Base-by-base conservation (phyloP, 768 basidiomycete genomes). In the Termitomyces sp. region DNA sequence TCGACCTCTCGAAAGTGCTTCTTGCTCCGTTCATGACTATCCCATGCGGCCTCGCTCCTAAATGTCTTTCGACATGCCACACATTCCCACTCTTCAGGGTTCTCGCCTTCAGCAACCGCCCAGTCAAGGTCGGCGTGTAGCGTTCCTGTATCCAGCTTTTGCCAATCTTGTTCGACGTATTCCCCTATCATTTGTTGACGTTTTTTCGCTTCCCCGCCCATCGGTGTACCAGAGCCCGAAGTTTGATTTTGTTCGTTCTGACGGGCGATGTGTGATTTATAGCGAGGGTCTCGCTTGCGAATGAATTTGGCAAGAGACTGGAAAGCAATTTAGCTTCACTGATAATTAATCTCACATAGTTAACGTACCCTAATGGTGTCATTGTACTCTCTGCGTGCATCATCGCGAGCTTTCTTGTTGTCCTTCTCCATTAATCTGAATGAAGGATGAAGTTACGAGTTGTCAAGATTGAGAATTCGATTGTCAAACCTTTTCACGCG, bases 11-110 rank as follows among this genome's bases (percentile, higher is more conserved):
- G 91, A 66, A 90, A 66, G 64, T 99, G 97, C 69, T 94, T 97
- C 71, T 89, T 89, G 68, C 94, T 97, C 60, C 94, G 78, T 68
- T 98, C 97, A 59, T 98, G 97, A 67, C 94, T 98, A 61, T 86
- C 78, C 95, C 95, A 99, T 5, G 94, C 91, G 0, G 92, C 91
- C 62, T 98, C 94, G 59, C 88, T 94, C 64, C 87, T 75, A 66
- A 98, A 98, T 0, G 80, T 78, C 74, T 97, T 98, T 27, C 81
- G 77, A 63, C 97, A 99, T 7, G 86, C 95, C n/a, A 98, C 87
- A 64, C 97, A 99, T 67, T 96, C 94, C 86, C 89, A 94, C 65
- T 90, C 89, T 62, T 93, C 89, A 5, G 80, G 71, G 54, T 86
- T 81, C 27, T 82, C 83, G 6, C 83, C 85, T 65, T 88, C 89